These are phyloP conservation scores for Chytridiales sp. DNA, from an alignment of 371 early-diverging fungal genomes.

Conservation along the genomic window DNA sequence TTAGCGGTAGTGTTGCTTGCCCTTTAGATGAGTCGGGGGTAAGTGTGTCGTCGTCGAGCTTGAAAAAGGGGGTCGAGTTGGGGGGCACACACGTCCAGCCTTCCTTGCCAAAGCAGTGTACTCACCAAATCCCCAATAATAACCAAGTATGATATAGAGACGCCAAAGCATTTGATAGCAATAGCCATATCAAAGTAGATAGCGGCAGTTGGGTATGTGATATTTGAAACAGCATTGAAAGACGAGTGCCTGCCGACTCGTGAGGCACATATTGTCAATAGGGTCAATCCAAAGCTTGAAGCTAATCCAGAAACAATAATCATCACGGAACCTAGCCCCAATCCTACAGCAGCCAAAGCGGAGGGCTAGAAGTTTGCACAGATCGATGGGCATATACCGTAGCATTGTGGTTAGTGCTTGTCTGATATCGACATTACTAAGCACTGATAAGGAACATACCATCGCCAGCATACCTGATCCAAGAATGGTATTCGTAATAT, in stretches of 20 bases:
- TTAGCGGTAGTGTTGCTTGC: background rate
- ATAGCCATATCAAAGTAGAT: conserved; percentile 94
- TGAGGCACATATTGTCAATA: conserved; percentile 66
- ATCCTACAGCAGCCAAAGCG: conserved; percentile 83
- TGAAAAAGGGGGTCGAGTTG: too few relatives aligned
- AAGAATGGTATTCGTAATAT: conserved; percentile 90
- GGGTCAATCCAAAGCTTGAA: conserved; percentile 81
- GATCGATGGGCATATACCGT: too few relatives aligned
- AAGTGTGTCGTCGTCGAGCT: too few relatives aligned
- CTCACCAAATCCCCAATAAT: conserved; percentile 88
- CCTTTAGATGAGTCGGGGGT: background rate
- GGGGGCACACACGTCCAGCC: background rate
- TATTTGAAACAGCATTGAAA: conserved; percentile 84
- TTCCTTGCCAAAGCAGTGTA: conserved; percentile 3
- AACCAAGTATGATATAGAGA: conserved; percentile 97
- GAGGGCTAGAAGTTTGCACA: too few relatives aligned
- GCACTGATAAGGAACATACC: conserved; percentile 50
- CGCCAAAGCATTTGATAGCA: conserved; percentile 99
- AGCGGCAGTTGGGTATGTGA: conserved; percentile 90
- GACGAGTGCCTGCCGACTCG: conserved; percentile 78
- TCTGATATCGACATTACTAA: too few relatives aligned
- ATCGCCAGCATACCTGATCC: conserved; percentile 97
- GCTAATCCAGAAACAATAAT: conserved; percentile 73
- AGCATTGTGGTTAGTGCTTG: too few relatives aligned
- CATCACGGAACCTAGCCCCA: conserved; percentile 77